Evolutionary conservation across 495 filamentous ascomycete genomes (phyloP), one percentile per base, ranked within the genome.

Genomic region (Aspergillus wentii): DNA sequence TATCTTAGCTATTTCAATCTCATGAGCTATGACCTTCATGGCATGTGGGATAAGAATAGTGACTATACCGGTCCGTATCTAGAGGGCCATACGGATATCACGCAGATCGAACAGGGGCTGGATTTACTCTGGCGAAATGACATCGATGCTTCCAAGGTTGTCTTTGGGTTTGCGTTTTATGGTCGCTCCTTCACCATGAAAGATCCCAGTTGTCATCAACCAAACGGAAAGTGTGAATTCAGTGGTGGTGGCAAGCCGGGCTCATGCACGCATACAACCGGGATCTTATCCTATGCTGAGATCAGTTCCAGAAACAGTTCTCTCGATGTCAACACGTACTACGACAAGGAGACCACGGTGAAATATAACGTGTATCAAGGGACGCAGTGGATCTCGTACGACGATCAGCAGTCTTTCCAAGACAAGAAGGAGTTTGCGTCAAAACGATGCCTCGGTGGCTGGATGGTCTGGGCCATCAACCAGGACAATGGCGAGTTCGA

Each of bases 111-210:
- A n/a, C n/a, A n/a, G n/a, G 50, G 54, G 5, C 33, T 59, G 0
- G 23, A 55, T 2, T 52, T 54, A 0, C 37, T 78, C 0, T 79
- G 75, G 75, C 49, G 75, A 1, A 68, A 66, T 40, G 43, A 62
- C 18, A 57, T 82, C 6, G 39, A 48, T 3, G 53, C 73, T 0
- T 21, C 30, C 0, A 59, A 73, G 35, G 52, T 80, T 3, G 41
- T 43, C 37, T 32, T 80, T 2, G 75, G 76, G 1, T 17, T 75
- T 0, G 76, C 64, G 2, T 79, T 74, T 41, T 81, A 81, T 39
- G 76, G 77, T 0, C 57, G 77, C 1, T 42, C 39, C 2, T 68
- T 62, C 40, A 56, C 51, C 1, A 34, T 67, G 3, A 23, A 26
- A 7, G 47, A 61, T 43, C 27, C 57, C 0, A 21, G 8, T 7